phyloP scores from a whole-genome alignment of 1,139 yeast species.

The Geotrichum australiense region DNA sequence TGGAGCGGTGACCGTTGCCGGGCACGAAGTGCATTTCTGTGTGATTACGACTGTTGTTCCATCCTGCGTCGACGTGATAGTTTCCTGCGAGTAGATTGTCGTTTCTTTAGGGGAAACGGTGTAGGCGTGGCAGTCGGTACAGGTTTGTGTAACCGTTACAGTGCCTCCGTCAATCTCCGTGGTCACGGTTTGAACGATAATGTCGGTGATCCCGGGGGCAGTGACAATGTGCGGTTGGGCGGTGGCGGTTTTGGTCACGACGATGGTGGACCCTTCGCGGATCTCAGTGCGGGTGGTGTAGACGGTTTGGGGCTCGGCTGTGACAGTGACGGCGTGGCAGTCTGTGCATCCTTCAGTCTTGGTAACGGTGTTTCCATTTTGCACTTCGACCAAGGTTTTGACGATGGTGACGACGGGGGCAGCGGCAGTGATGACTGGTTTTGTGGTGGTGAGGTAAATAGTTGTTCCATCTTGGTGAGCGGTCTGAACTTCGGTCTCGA shows the following conservation, averaged over 20 bases:
- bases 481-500: not conserved
- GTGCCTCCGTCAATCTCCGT: conserved; percentile 4
- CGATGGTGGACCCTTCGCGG: conserved; percentile 2
- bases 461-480: not conserved
- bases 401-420: conserved; percentile 1
- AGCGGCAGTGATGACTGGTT: not conserved
- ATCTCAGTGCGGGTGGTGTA: not conserved
- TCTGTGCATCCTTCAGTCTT: conserved; percentile 6
- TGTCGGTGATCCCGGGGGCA: conserved; percentile 6
- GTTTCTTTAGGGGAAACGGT: conserved; percentile 2
- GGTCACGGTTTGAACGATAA: conserved; percentile 7
- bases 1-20: conserved; percentile 9
- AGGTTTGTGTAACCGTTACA: conserved; percentile 4
- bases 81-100: conserved; percentile 1
- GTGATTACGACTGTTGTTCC: conserved; percentile 8
- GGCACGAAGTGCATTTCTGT: conserved; percentile 10
- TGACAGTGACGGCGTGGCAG: conserved; percentile 3
- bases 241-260: conserved; percentile 1
- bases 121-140: conserved; percentile 10
- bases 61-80: not conserved
- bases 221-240: not conserved
- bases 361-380: conserved; percentile 3
- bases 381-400: not conserved
- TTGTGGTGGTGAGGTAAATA: not conserved
- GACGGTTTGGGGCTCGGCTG: conserved; percentile 4